Evolutionary conservation across 2,329 filamentous ascomycete genomes (phyloP).

Genomic region (Aureobasidium sp.): DNA sequence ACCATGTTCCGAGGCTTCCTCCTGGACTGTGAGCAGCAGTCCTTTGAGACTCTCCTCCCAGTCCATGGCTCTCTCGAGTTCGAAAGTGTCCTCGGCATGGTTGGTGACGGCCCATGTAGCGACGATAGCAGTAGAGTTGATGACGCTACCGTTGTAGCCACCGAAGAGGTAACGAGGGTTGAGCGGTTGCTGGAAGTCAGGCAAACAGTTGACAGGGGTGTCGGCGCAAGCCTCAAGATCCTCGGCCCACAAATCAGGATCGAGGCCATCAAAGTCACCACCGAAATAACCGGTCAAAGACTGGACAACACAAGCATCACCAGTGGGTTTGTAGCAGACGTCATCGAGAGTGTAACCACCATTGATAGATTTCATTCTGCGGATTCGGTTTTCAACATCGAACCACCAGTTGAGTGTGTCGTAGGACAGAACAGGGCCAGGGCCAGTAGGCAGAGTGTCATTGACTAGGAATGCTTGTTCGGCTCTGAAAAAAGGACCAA

Average conservation of each 20-base stretch:
- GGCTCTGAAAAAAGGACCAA: constrained; percentile 90
- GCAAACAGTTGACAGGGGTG: constrained; percentile 75
- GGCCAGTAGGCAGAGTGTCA: constrained; percentile 56
- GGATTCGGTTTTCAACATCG: constrained; percentile 71
- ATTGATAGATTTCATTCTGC: constrained; percentile 59
- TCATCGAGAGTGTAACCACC: constrained; percentile 66
- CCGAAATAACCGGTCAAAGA: constrained; percentile 86
- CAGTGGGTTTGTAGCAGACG: constrained; percentile 89
- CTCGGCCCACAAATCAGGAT: constrained; percentile 61
- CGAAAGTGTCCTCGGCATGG: constrained; percentile 61
- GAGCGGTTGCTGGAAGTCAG: constrained; percentile 81
- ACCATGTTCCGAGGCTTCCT: constrained; percentile 68
- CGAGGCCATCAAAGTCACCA: constrained; percentile 53
- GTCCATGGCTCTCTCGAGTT: constrained; percentile 68
- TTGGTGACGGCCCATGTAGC: constrained; percentile 95
- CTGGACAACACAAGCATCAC: constrained; percentile 83
- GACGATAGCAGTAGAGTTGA: constrained; percentile 71
- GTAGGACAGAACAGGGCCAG: constrained; percentile 74
- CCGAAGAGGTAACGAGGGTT: constrained; percentile 80
- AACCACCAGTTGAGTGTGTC: constrained; percentile 93
- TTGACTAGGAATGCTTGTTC: constrained; percentile 94
- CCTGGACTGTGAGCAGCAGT: constrained; percentile 66
- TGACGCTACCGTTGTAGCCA: constrained; percentile 60
- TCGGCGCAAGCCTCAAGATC: constrained; percentile 65
- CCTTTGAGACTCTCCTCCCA: constrained; percentile 77